Base-by-base conservation (phyloP, 169 alveolate species). In the Cytauxzoon felis region DNA sequence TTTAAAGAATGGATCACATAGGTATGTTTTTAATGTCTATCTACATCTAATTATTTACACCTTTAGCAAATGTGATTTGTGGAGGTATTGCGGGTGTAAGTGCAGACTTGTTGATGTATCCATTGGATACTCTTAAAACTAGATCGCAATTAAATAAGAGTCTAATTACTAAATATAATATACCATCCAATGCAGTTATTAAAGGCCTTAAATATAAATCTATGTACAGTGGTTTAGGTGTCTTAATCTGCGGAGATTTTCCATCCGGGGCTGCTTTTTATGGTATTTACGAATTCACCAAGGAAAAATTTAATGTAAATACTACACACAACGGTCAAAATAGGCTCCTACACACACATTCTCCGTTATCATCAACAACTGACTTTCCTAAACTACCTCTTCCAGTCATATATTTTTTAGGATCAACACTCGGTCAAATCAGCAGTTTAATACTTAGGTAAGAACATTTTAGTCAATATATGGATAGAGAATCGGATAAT, bases 31-130 rank as follows among this genome's bases (percentile, higher is more conserved):
- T 21, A n/a, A 36, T 11, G 58, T 21, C 3, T 7, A 19, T 3
- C 1, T 8, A 36, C 21, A 60, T 38, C 29, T 5, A 27, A 13
- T n/a, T 21, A n/a, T 59, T 26, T 18, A 26, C 19, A 1, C 19
- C 30, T 7, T 45, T 59, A 85, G 91, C 63, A 19, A 85, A 85
- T 52, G 82, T 85, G 58, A 57, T 87, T 13, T 76, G 88, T 56
- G 92, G 93, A 11, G 93, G 91, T 26, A 9, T 87, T 32, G 87
- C 93, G n/a, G 93, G 93, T 8, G 42, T 87, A 21, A 71, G 56
- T 34, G 82, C 87, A 30, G 92, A 88, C 32, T 57, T 71, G 24
- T 75, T 82, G n/a, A 56, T 80, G 36, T 88, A 86, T 60, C 92
- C 93, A 36, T 62, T 88, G 50, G 90, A 88, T 56, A 75, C 84